Conservation (phyloP, 1,284 basidiomycete species). For the Nidula niveotomentosa region DNA sequence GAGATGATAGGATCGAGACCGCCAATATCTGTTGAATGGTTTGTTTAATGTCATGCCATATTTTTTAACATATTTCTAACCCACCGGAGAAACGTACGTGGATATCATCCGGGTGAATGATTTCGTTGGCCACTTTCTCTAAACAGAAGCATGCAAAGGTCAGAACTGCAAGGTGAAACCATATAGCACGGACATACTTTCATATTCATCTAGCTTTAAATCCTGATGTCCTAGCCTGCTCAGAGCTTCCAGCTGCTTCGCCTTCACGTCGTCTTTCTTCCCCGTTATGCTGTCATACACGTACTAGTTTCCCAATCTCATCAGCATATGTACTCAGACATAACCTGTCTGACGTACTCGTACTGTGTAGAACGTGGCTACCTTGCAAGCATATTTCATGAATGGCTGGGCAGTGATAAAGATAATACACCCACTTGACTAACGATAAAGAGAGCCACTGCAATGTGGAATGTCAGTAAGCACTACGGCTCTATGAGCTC, state of each 20-base stretch:
- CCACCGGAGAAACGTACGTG: constrained; percentile 70
- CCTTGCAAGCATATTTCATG: constrained; percentile 32
- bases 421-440: constrained; percentile 35
- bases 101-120: constrained; percentile 88
- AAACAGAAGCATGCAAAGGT: constrained; percentile 7
- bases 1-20: constrained; percentile 93
- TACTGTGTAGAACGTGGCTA: constrained; percentile 46
- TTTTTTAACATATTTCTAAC: constrained; percentile 10
- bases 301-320: too few relatives aligned
- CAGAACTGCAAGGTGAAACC: constrained; percentile 5
- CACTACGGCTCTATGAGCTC: neutral
- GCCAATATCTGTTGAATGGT: constrained; percentile 74
- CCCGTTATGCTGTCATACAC: too few relatives aligned
- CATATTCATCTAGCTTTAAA: constrained; percentile 78
- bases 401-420: constrained; percentile 5
- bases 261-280: constrained; percentile 59
- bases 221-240: constrained; percentile 72
- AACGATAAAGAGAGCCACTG: constrained; percentile 43
- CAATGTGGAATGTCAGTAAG: neutral
- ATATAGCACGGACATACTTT: constrained; percentile 47
- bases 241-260: constrained; percentile 71
- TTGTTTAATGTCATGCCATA: constrained; percentile 5
- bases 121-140: constrained; percentile 82
- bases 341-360: constrained; percentile 23
- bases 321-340: neutral